phyloP scores from a whole-genome alignment of 306 rosid genomes.

The Aeschynomene evenia region DNA sequence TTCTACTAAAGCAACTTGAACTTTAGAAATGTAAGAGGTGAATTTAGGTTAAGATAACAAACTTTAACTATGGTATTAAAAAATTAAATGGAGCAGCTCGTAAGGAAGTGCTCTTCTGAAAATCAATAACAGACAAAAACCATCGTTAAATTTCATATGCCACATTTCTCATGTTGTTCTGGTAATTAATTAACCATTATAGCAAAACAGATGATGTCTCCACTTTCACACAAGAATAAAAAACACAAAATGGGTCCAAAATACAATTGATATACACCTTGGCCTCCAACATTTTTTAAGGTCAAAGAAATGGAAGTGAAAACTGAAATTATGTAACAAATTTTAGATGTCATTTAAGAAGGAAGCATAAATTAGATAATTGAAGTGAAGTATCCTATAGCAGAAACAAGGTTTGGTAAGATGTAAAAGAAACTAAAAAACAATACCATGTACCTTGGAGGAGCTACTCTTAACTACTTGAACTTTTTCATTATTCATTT shows the following conservation, averaged over 20 bases:
- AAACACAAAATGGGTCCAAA: background rate
- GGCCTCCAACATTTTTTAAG: background rate
- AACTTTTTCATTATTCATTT: background rate
- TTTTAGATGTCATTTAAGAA: slow-evolving; percentile 2
- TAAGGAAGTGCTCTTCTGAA: background rate
- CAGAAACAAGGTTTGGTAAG: slow-evolving; percentile 20
- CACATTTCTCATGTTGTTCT: background rate
- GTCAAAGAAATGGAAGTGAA: background rate
- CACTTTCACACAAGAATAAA: background rate
- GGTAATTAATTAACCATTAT: background rate
- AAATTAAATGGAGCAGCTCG: background rate
- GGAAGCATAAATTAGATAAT: slow-evolving; percentile 12
- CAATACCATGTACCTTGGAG: slow-evolving; percentile 1
- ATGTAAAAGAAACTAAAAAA: slow-evolving; percentile 7
- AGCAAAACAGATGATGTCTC: background rate
- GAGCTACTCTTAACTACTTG: slow-evolving; percentile 10
- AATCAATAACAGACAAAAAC: background rate
- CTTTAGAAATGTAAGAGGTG: background rate
- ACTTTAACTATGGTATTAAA: background rate
- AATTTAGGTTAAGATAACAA: background rate
- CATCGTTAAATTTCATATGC: background rate
- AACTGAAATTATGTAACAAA: slow-evolving; percentile 6
- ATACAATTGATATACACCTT: background rate
- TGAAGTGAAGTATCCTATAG: background rate
- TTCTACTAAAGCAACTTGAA: slow-evolving; percentile 8